Base-by-base conservation (phyloP, 2,329 filamentous ascomycete genomes). In the Furcasterigmium furcatum region DNA sequence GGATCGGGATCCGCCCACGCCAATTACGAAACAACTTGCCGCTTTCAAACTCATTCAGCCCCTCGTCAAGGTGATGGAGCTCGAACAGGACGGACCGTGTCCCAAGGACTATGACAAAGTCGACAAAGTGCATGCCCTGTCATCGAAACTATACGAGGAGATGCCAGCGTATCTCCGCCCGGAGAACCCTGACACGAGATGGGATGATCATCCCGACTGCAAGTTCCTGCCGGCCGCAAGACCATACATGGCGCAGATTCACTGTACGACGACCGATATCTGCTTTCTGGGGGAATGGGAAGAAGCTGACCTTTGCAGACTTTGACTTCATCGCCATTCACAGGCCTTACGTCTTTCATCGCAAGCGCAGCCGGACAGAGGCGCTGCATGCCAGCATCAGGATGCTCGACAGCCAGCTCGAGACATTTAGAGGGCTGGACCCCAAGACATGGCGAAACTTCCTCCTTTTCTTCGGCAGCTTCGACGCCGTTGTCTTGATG, bases 401-500 rank as follows among this genome's bases (percentile, higher is more conserved):
- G 3, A 78, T 82, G 63, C 67, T 85, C 3, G 70, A 76, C 20
- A 65, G 76, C 14, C 80, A 84, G 57, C 67, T 71, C 48, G 56
- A 64, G 29, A 68, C 76, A 41, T 76, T 80, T 53, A 65, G 71
- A 45, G 63, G 67, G 25, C 59, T 82, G 12, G 67, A 67, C 16
- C 70, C 73, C 14, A 68, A 74, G 35, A 73, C 80, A 42, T 82
- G 67, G 66, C 63, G 61, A 43, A 67, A 69, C 57, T 79, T 79
- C 52, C 68, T 73, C 14, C 66, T 84, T 4, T 83, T 84, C 57
- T 82, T 82, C 43, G 79, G 78, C 43, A 83, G 78, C 7, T 84
- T 85, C 48, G 81, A 85, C 53, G 80, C 81, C 13, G 74, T 83
- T 18, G 77, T 84, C 14, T 67, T 84, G 45, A 69, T 83, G 44